Evolutionary conservation across 2,329 filamentous ascomycete species (phyloP).

Genomic region (Fusarium nodosum): DNA sequence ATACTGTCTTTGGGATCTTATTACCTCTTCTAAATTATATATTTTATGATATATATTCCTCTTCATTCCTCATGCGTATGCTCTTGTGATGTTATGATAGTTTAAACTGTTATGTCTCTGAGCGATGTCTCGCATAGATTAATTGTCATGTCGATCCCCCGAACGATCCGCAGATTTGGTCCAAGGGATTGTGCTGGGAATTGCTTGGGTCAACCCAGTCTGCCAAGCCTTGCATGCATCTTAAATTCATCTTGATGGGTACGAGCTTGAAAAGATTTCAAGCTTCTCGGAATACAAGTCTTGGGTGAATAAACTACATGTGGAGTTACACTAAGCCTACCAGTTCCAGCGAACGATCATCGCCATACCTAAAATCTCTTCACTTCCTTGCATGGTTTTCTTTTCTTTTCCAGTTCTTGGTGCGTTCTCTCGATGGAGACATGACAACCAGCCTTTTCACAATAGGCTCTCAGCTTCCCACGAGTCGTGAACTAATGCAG

Average conservation of each 20-base stretch:
- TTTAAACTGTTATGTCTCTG: rapidly evolving
- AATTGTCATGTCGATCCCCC: background rate
- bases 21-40: slow-evolving; percentile 39
- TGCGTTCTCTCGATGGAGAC: slow-evolving; percentile 28
- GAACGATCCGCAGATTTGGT: background rate
- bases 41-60: slow-evolving; percentile 48
- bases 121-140: background rate
- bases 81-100: background rate
- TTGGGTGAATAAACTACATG: background rate
- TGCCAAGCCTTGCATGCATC: slow-evolving; percentile 9
- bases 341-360: background rate
- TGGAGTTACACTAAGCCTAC: background rate
- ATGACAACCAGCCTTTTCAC: slow-evolving; percentile 16
- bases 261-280: background rate
- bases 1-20: slow-evolving; percentile 43
- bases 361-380: slow-evolving; percentile 24
- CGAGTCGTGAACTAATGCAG: slow-evolving; percentile 44
- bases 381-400: slow-evolving; percentile 28
- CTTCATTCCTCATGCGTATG: slow-evolving; percentile 33
- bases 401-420: slow-evolving; percentile 4
- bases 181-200: too few species aligned
- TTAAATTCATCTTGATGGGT: background rate
- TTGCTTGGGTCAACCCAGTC: background rate
- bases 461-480: slow-evolving; percentile 45
- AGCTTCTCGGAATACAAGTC: background rate